These are phyloP conservation scores for Boletus semigastroideus DNA, from an alignment of 1,284 basidiomycete genomes.

Conservation along the genomic window DNA sequence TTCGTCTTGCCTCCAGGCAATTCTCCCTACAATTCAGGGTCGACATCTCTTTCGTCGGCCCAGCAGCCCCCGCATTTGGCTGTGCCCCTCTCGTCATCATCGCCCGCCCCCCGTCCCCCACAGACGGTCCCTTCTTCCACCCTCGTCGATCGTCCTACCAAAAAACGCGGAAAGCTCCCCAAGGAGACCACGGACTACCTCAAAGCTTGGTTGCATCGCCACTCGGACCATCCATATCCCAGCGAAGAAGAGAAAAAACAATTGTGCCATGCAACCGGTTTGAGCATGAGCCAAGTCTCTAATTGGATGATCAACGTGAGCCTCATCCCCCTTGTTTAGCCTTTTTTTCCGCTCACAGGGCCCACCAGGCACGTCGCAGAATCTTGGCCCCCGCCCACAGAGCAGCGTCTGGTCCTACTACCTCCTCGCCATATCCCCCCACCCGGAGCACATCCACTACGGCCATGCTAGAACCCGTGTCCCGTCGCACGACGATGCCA, in stretches of 20 bases:
- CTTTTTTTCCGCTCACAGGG: conserved; percentile 7
- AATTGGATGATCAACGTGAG: conserved; percentile 92
- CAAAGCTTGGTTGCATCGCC: conserved; percentile 87
- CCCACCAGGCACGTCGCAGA: conserved; percentile 66
- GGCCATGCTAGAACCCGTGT: conserved; percentile 34
- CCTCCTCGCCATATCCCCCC: conserved; percentile 66
- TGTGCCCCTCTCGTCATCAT: conserved; percentile 40
- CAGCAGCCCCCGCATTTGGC: conserved; percentile 35
- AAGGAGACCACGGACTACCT: conserved; percentile 89
- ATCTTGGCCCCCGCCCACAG: conserved; percentile 80
- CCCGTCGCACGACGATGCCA: conserved; percentile 43
- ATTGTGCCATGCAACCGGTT: conserved; percentile 79
- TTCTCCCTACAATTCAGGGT: conserved; percentile 23
- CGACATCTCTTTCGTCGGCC: conserved; percentile 23
- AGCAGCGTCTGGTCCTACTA: conserved; percentile 69
- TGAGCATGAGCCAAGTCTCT: conserved; percentile 86
- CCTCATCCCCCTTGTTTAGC: conserved; percentile 20
- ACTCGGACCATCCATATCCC: conserved; percentile 88
- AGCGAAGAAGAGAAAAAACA: conserved; percentile 90
- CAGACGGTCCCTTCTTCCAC: conserved; percentile 51
- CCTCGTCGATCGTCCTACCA: conserved; percentile 69
- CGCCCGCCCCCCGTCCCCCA: conserved; percentile 50
- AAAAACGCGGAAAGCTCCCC: conserved; percentile 84
- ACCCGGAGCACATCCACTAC: conserved; percentile 45
- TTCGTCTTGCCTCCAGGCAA: conserved; percentile 32